phyloP scores from a whole-genome alignment of 192 early-diverging fungal species.

The Rhizophlyctis rosea region DNA sequence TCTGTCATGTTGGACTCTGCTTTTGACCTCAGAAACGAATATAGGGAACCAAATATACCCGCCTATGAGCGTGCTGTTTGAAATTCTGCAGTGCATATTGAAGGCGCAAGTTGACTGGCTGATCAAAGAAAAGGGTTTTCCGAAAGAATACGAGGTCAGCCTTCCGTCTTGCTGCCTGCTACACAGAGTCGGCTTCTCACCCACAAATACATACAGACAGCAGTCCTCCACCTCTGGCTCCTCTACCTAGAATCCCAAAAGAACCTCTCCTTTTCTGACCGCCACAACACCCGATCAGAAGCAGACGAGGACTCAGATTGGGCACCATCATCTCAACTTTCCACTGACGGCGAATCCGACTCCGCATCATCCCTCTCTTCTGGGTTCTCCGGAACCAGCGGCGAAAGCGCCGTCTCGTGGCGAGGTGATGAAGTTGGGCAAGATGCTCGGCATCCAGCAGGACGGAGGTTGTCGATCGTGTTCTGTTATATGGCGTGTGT shows the following conservation, averaged over 20 bases:
- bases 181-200: too few relatives aligned
- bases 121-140: constrained; percentile 7
- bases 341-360: background rate
- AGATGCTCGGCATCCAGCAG: too few relatives aligned
- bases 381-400: too few relatives aligned
- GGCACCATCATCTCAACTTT: background rate
- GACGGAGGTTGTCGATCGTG: constrained; percentile 21
- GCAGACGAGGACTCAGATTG: background rate
- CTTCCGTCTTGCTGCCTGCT: too few relatives aligned
- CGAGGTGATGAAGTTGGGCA: too few relatives aligned
- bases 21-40: too few relatives aligned
- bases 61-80: constrained; percentile 25
- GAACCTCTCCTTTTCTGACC: background rate
- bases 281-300: too few relatives aligned
- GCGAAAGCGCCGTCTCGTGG: background rate
- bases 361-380: background rate
- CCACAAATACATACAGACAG: too few relatives aligned
- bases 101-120: constrained; percentile 8
- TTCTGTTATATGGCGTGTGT: constrained; percentile 18
- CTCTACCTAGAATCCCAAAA: background rate
- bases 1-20: too few relatives aligned
- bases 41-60: too few relatives aligned
- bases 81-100: constrained; percentile 19
- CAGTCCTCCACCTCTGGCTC: background rate
- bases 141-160: constrained; percentile 13